Evolutionary conservation across 2,329 filamentous ascomycete species (phyloP), one percentile per base, ranked within the genome.

Genomic region (Tolypocladium cylindrosporum): DNA sequence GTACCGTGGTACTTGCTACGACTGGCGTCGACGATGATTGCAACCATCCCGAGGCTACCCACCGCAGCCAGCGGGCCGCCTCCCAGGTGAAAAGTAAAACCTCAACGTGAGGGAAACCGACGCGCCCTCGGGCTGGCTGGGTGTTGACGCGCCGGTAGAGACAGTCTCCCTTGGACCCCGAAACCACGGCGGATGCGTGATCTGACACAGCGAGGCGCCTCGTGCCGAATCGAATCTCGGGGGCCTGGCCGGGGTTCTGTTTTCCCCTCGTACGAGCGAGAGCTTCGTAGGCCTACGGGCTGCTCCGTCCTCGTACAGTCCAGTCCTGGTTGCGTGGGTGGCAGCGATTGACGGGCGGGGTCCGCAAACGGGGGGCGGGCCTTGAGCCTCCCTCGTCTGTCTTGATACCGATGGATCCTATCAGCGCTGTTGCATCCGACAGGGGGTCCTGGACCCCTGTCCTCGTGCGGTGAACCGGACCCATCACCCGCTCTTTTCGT

Each of bases 181-280:
- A 36, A 36, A 51, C 48, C 36, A 34, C 34, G 19, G 45, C 55
- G 48, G 55, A 57, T 57, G 55, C 45, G 6, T 39, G 31, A 53
- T 57, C 55, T 57, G 55, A 57, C 55, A 52, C 43, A 52, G 55
- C 21, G 42, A 34, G 31, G 31, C 31, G 55, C 21, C 45, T 34
- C 45, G 45, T 11, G 45, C 45, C 45, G 45, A 19, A 50, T 50
- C 54, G 54, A 51, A 51, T 31, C 37, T 39, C 55, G 41, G 43
- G 55, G 43, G 37, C 55, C 45, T 55, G 42, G n/a, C 42, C 11
- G 48, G 45, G 27, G 11, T 11, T 21, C 41, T n/a, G 31, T 11
- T 36, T 36, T 5, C 31, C 45, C 48, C 27, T 51, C 48, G 36
- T 31, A 31, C 27, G 27, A 4, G 4, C 27, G 27, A 31, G 27